Percentiles rank a stretch among this genome's conserved stretches.
These are phyloP conservation scores for Talaromyces amestolkiae DNA, from an alignment of 2,329 filamentous ascomycete species.

Conservation along the genomic window DNA sequence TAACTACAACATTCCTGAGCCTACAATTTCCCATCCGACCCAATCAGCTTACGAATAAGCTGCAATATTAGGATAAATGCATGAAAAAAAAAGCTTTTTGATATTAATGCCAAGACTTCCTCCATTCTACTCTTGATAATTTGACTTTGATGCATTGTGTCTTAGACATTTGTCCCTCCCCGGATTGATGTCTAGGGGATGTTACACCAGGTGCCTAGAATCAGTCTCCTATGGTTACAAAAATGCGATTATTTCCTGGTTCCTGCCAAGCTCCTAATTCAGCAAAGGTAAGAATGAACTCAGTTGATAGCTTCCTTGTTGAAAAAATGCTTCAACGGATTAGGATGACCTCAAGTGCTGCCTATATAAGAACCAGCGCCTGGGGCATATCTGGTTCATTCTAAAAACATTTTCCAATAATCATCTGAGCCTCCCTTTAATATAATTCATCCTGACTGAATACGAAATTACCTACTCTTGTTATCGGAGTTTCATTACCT, in stretches of 20 bases:
- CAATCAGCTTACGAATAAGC: neutral
- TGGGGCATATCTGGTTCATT: neutral
- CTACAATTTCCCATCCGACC: conserved; percentile 5
- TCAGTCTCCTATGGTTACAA: conserved; percentile 14
- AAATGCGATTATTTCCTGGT: neutral
- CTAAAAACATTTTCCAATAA: no score
- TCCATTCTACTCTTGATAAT: neutral
- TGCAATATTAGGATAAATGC: neutral
- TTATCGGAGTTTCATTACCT: neutral
- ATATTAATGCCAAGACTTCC: neutral
- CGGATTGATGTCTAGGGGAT: neutral
- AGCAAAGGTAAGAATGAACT: neutral
- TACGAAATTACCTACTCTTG: no score
- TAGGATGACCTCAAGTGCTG: neutral
- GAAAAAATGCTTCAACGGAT: neutral
- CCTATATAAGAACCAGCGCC: neutral
- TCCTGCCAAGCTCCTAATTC: neutral
- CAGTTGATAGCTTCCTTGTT: neutral
- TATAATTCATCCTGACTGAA: neutral
- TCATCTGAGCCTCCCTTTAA: neutral
- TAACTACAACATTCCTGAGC: conserved; percentile 8
- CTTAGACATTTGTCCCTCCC: conserved; percentile 2
- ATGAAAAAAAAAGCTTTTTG: neutral
- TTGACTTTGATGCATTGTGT: neutral
- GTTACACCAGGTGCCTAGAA: neutral